Evolutionary conservation across 768 basidiomycete genomes (phyloP).

Genomic region (Pilatotrama ljubarskyi): DNA sequence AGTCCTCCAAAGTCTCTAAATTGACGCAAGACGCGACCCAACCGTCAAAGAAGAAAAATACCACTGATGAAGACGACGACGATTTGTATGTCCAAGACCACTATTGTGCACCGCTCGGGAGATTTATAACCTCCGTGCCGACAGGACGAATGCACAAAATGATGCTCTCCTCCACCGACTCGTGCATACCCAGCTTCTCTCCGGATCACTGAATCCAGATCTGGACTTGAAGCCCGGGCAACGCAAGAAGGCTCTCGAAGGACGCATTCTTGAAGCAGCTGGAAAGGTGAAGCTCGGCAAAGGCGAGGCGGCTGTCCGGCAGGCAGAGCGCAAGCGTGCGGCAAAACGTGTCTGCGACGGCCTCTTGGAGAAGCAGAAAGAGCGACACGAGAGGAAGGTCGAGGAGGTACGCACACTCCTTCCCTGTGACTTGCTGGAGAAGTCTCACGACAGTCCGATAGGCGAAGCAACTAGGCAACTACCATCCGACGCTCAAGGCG

Average conservation of each 20-base stretch:
- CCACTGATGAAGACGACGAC: slow-evolving; percentile 45
- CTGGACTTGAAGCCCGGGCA: slow-evolving; percentile 65
- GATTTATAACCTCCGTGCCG: not conserved
- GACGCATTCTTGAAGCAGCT: slow-evolving; percentile 72
- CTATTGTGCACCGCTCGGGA: not conserved
- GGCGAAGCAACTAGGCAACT: slow-evolving; percentile 86
- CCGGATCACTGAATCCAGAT: slow-evolving; percentile 67
- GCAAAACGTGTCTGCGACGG: slow-evolving; percentile 75
- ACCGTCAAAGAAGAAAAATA: slow-evolving; percentile 26
- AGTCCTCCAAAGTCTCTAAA: slow-evolving; percentile 81
- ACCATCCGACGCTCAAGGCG: slow-evolving; percentile 76
- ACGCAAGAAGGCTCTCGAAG: slow-evolving; percentile 71
- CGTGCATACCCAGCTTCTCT: slow-evolving; percentile 76
- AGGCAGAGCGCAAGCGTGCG: slow-evolving; percentile 67
- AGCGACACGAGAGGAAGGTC: slow-evolving; percentile 52
- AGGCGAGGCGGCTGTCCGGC: slow-evolving; percentile 63
- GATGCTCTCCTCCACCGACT: slow-evolving; percentile 77
- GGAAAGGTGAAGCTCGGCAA: slow-evolving; percentile 71
- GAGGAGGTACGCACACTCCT: slow-evolving; percentile 57
- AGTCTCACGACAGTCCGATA: slow-evolving; percentile 27
- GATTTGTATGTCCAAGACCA: slow-evolving; percentile 44
- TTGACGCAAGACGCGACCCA: slow-evolving; percentile 41
- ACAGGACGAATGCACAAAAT: slow-evolving; percentile 73
- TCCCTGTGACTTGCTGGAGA: not conserved
- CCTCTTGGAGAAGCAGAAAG: slow-evolving; percentile 58